phyloP scores from a whole-genome alignment of 495 filamentous ascomycete species.

The Hypoxylon trugodes region DNA sequence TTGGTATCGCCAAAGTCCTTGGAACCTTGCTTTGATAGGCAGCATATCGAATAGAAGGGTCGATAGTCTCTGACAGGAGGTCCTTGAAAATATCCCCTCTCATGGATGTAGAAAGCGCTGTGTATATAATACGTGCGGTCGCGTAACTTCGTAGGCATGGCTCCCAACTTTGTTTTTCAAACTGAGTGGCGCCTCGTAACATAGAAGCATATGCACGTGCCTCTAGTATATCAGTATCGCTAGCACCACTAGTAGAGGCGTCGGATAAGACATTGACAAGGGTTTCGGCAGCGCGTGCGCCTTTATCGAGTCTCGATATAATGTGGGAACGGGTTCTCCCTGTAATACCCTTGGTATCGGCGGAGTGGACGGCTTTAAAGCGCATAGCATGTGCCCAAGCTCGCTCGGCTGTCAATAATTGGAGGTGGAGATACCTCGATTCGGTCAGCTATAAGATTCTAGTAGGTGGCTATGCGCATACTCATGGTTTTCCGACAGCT shows the following conservation, averaged over 20 bases:
- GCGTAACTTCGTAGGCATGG: slow-evolving; percentile 78
- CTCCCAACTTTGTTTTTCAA: slow-evolving; percentile 91
- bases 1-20: slow-evolving; percentile 78
- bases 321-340: slow-evolving; percentile 85
- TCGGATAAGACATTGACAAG: slow-evolving; percentile 72
- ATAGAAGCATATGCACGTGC: slow-evolving; percentile 82
- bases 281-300: slow-evolving; percentile 70
- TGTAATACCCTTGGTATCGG: slow-evolving; percentile 79
- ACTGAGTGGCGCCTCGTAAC: slow-evolving; percentile 74
- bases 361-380: slow-evolving; percentile 84
- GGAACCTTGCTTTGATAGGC: slow-evolving; percentile 90
- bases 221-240: slow-evolving; percentile 78
- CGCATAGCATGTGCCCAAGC: slow-evolving; percentile 97
- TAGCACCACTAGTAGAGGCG: slow-evolving; percentile 66
- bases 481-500: slow-evolving; percentile 81
- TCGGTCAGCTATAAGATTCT: slow-evolving; percentile 16
- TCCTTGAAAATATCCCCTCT: slow-evolving; percentile 84
- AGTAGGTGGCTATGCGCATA: slow-evolving; percentile 52
- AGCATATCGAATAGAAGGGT: slow-evolving; percentile 92
- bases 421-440: slow-evolving; percentile 76
- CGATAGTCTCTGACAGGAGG: slow-evolving; percentile 81
- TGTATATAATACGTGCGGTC: slow-evolving; percentile 82
- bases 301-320: slow-evolving; percentile 84
- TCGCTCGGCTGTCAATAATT: slow-evolving; percentile 86
- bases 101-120: slow-evolving; percentile 63